Percentiles rank a stretch among this genome's conserved stretches.
phyloP scores from a whole-genome alignment of 495 filamentous ascomycete species.

The Penicillium desertorum region DNA sequence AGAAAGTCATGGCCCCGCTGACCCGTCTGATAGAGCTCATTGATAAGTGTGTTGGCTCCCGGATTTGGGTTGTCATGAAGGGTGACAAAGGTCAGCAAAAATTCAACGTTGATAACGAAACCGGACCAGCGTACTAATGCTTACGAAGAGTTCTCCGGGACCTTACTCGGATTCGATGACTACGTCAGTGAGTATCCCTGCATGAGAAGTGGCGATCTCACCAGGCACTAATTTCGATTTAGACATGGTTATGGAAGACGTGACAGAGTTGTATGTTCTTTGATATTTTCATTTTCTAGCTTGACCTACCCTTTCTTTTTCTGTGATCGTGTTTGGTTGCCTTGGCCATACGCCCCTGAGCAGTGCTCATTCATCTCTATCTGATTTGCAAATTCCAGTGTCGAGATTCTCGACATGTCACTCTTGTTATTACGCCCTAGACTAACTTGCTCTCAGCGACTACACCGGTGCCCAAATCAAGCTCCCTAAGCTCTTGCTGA shows the following conservation, averaged over 20 bases:
- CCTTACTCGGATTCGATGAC: conserved; percentile 93
- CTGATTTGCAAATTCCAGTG: neutral
- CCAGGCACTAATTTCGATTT: conserved; percentile 20
- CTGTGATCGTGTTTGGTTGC: neutral
- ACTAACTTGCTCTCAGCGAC: conserved; percentile 62
- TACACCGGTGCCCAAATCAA: conserved; percentile 83
- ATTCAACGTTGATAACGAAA: neutral
- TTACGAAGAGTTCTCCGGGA: conserved; percentile 83
- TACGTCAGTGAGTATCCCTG: conserved; percentile 85
- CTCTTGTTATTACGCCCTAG: neutral
- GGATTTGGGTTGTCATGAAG: conserved; percentile 99
- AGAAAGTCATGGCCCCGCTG: conserved; percentile 18
- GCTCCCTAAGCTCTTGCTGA: conserved; percentile 90
- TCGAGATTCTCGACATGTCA: neutral
- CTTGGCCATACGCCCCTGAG: neutral
- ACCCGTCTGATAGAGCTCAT: conserved; percentile 71
- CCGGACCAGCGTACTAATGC: conserved; percentile 19
- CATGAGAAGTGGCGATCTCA: neutral
- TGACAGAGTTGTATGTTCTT: conserved; percentile 84
- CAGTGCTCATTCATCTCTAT: neutral
- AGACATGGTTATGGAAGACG: conserved; percentile 99
- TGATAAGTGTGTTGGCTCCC: conserved; percentile 96
- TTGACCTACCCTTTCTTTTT: neutral
- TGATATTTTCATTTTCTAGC: neutral
- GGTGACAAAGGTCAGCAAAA: conserved; percentile 77